Percentiles rank a stretch among this genome's conserved stretches.
Evolutionary conservation across 2,329 filamentous ascomycete species (phyloP).

Genomic region (Leptographium lundbergii): DNA sequence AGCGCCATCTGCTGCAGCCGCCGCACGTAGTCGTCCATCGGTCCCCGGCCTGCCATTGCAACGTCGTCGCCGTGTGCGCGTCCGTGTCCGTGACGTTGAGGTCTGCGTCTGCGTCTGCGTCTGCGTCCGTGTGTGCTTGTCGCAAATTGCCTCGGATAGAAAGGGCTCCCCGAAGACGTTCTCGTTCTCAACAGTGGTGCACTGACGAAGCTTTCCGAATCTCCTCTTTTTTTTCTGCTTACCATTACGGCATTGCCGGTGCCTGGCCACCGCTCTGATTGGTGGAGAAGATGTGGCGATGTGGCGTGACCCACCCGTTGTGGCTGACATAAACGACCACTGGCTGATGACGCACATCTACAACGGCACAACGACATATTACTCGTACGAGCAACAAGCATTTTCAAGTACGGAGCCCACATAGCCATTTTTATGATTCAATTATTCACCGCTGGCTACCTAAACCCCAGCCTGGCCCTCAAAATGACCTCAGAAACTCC

Average conservation of each 20-base stretch:
- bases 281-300: not conserved
- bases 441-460: too few species aligned
- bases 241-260: slow-evolving; percentile 4
- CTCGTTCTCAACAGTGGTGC: not conserved
- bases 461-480: too few species aligned
- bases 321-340: not conserved
- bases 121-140: not conserved
- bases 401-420: too few species aligned
- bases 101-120: not conserved
- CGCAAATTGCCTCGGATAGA: too few species aligned
- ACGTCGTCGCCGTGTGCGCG: too few species aligned
- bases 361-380: too few species aligned
- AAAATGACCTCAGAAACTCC: too few species aligned
- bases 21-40: slow-evolving; percentile 37
- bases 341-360: too few species aligned
- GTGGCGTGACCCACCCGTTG: not conserved
- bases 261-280: not conserved
- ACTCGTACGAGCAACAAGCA: too few species aligned
- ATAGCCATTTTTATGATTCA: too few species aligned
- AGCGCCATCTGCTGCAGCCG: slow-evolving; percentile 36
- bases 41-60: slow-evolving; percentile 23
- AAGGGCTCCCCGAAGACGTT: too few species aligned
- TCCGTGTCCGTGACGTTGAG: too few species aligned
- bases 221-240: slow-evolving; percentile 4
- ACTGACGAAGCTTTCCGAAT: not conserved